Conservation (phyloP, 2,329 filamentous ascomycete genomes). For the Ilyonectria destructans region DNA sequence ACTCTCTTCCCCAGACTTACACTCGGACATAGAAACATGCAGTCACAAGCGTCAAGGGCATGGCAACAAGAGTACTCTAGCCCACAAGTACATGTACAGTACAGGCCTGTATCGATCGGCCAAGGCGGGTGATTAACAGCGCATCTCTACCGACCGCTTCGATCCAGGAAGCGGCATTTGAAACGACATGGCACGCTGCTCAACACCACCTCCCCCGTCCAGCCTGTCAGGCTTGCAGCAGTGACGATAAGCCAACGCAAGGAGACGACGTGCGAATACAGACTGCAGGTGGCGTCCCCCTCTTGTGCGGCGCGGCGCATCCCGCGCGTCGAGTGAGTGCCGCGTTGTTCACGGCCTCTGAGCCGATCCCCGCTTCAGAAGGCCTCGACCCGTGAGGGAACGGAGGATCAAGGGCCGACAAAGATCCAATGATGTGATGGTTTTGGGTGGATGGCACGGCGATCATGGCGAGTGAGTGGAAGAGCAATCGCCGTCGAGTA, state of each 20-base stretch:
- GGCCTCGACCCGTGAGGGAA: slow-evolving; percentile 20
- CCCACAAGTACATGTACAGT: background rate
- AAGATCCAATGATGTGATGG: slow-evolving; percentile 6
- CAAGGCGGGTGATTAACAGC: slow-evolving; percentile 31
- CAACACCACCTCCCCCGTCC: background rate
- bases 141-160: slow-evolving; percentile 24
- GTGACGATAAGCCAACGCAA: background rate
- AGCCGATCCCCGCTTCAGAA: slow-evolving; percentile 5
- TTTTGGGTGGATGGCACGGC: background rate
- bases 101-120: slow-evolving; percentile 20
- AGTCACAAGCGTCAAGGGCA: too few relatives aligned
- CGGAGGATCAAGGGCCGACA: slow-evolving; percentile 14
- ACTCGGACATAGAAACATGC: background rate
- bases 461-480: slow-evolving; percentile 17
- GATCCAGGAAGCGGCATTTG: slow-evolving; percentile 31
- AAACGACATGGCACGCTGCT: slow-evolving; percentile 14
- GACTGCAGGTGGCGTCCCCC: slow-evolving; percentile 31
- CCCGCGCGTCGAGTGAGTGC: slow-evolving; percentile 38
- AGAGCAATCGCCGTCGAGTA: background rate
- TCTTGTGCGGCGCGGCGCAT: slow-evolving; percentile 45
- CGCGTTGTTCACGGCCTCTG: slow-evolving; percentile 30
- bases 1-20: background rate
- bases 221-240: background rate
- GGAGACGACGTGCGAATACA: background rate
- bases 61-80: background rate